Base-by-base conservation (phyloP, 306 rosid genomes). In the Arachis stenosperma region DNA sequence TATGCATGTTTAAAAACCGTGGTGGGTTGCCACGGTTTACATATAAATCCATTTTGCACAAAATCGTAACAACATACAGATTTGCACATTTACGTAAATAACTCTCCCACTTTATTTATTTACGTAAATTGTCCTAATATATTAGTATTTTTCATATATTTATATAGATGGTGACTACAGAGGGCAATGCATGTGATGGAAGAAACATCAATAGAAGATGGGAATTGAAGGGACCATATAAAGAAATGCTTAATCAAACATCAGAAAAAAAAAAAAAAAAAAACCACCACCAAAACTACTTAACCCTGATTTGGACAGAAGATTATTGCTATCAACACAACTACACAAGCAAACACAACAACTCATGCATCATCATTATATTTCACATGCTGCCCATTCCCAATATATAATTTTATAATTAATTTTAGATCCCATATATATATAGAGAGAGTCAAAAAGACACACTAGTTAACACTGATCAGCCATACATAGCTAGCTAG, bases 101-200 rank as follows among this genome's bases (percentile, higher is more conserved):
- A n/a, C n/a, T n/a, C n/a, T n/a, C n/a, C n/a, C n/a, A n/a, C n/a
- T n/a, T n/a, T n/a, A n/a, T n/a, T n/a, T n/a, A n/a, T n/a, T n/a
- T n/a, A n/a, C n/a, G n/a, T n/a, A n/a, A n/a, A n/a, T n/a, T n/a
- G n/a, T n/a, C n/a, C n/a, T 17, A 17, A 0, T 17, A 17, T 17
- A 17, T 17, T 17, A 17, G 17, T 17, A 17, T 17, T 17, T 17
- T 17, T 17, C 17, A 33, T 33, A 33, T 33, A 33, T 33, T 2
- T 33, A 33, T 33, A 33, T 33, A 65, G 74, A 72, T 65, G 48
- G 74, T 40, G 83, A 66, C 46, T 50, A 6, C 15, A 58, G 65
- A 6, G 53, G 70, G 75, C 58, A 51, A 30, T 59, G 60, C 75
- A 73, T 73, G 76, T 77, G 70, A 40, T 50, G 65, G 37, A 33